A percentile compares a stretch with the other conserved stretches of the same genome.
Evolutionary conservation across 2,329 filamentous ascomycete species (phyloP).

Genomic region (Cadophora sp.): DNA sequence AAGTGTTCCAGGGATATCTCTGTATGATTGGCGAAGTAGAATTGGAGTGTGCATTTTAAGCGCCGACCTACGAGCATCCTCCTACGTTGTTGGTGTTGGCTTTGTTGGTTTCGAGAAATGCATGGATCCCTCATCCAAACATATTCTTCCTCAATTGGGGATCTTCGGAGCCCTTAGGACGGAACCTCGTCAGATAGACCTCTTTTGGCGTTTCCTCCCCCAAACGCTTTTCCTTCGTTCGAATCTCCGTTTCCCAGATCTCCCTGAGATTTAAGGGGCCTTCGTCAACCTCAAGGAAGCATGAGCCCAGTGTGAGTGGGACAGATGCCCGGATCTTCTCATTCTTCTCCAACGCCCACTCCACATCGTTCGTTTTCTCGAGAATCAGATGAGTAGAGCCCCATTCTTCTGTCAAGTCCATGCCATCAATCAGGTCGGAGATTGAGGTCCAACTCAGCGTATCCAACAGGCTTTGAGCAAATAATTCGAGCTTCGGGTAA

Average conservation of each 20-base stretch:
- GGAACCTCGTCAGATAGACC: background rate
- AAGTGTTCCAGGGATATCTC: no score
- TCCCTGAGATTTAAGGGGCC: background rate
- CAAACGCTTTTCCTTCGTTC: background rate
- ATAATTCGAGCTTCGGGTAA: slow-evolving; percentile 34
- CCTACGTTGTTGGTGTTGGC: no score
- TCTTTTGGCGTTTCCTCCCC: no score
- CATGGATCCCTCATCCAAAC: no score
- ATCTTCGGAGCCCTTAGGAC: background rate
- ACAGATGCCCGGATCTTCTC: slow-evolving; percentile 11
- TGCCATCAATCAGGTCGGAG: slow-evolving; percentile 38
- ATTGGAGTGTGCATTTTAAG: no score
- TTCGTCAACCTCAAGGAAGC: background rate
- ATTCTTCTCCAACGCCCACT: slow-evolving; percentile 6
- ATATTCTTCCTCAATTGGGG: background rate
- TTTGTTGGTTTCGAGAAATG: no score
- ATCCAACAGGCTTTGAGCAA: slow-evolving; percentile 39
- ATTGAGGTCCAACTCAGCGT: slow-evolving; percentile 31
- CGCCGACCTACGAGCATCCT: no score
- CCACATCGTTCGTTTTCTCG: background rate
- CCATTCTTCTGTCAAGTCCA: slow-evolving; percentile 37
- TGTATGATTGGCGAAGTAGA: no score
- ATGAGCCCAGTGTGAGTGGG: background rate
- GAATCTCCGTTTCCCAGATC: background rate
- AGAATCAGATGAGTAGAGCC: slow-evolving; percentile 25